Base-by-base conservation (phyloP, 1,284 basidiomycete genomes). In the Microbotryum saponariae region DNA sequence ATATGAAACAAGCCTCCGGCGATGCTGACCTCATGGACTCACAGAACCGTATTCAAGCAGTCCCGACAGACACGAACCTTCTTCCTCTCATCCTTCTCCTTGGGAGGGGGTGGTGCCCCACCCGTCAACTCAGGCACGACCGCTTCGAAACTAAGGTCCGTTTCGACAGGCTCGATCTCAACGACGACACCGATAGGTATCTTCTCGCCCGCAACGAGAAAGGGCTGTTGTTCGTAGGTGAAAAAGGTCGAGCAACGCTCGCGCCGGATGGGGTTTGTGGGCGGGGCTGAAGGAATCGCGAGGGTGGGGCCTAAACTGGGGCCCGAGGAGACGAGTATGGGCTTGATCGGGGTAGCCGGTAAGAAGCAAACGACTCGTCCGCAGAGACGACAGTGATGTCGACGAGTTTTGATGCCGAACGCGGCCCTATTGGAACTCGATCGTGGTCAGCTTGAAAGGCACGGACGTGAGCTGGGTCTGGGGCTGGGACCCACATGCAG, bases 301-400 rank as follows among this genome's bases (percentile, higher is more conserved):
- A 51, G 31, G 6, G 58, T 51, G 1, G 74, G 67, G 9, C 86
- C 84, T 4, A 74, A 66, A 2, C 68, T 67, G 0, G 71, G 65
- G 2, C 29, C 33, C 4, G 79, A 80, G 59, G 87, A 33, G 12
- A 49, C 47, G 27, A 29, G 51, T 10, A 29, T 37, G 23, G 20
- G 45, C 6, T 21, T 29, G 49, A 37, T 52, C 9, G 48, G 71
- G n/a, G 50, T 75, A 1, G 87, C 80, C 1, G 92, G 91, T 3
- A 96, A 80, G 1, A 93, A 89, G 73, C 94, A 98, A 4, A 97
- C 85, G 51, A 97, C 88, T 48, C 86, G 81, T 0, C 94, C 94
- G 70, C 94, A 98, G 7, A 97, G 79, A 10, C 96, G 85, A 75
- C 94, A 98, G 74, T 98, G 94, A 71, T 98, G 94, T 77, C 96